Percentiles rank a stretch among this genome's conserved stretches.
phyloP scores from a whole-genome alignment of 2,329 filamentous ascomycete species.

The Microdochium paspali region DNA sequence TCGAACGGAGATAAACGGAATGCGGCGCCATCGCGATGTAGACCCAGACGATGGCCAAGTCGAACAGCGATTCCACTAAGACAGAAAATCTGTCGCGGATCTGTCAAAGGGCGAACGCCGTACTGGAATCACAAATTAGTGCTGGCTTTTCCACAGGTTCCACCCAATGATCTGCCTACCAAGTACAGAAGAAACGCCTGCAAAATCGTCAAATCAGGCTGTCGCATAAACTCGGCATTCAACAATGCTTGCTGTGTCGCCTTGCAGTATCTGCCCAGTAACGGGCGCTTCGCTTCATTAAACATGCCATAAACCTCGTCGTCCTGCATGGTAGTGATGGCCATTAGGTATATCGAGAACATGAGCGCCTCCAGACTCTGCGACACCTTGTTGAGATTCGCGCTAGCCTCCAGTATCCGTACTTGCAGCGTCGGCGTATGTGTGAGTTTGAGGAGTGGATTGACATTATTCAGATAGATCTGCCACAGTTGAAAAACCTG shows the following conservation, averaged over 20 bases:
- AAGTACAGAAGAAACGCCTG: slow-evolving; percentile 61
- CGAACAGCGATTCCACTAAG: slow-evolving; percentile 57
- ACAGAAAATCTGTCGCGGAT: slow-evolving; percentile 51
- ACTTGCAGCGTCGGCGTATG: slow-evolving; percentile 57
- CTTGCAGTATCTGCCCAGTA: slow-evolving; percentile 43
- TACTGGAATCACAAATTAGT: slow-evolving; percentile 30
- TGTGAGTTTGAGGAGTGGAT: slow-evolving; percentile 58
- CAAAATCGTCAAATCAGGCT: slow-evolving; percentile 53
- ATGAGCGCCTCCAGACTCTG: slow-evolving; percentile 56
- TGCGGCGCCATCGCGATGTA: slow-evolving; percentile 53
- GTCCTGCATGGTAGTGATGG: slow-evolving; percentile 48
- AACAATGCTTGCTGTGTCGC: slow-evolving; percentile 56
- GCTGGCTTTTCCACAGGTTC: slow-evolving; percentile 1
- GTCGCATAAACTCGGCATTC: slow-evolving; percentile 57
- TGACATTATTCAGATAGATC: slow-evolving; percentile 59
- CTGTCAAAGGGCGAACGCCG: slow-evolving; percentile 46
- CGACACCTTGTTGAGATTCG: slow-evolving; percentile 41
- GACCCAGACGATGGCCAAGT: slow-evolving; percentile 57
- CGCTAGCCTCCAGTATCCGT: slow-evolving; percentile 53
- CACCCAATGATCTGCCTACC: slow-evolving; percentile 28
- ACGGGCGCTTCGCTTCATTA: slow-evolving; percentile 37
- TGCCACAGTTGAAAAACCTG: slow-evolving; percentile 61
- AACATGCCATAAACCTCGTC: slow-evolving; percentile 41
- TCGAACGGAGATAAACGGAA: slow-evolving; percentile 47
- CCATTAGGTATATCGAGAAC: slow-evolving; percentile 55